A percentile compares a stretch with the other conserved stretches of the same genome.
These are phyloP conservation scores for Aspergillus sp. DNA, from an alignment of 2,329 filamentous ascomycete species.

Conservation along the genomic window DNA sequence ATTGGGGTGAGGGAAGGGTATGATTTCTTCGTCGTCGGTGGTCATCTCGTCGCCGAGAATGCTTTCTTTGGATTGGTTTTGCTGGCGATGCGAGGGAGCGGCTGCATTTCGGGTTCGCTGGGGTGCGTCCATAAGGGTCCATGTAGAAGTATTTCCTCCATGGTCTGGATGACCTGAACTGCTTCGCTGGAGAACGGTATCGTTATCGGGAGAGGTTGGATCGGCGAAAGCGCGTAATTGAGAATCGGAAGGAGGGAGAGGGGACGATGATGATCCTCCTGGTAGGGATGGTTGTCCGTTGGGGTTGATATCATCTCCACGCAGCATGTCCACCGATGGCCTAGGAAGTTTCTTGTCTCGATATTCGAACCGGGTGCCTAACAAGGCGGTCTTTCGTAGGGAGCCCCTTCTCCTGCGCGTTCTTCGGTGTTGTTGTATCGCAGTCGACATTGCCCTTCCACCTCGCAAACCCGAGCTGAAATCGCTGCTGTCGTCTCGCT, in stretches of 20 bases:
- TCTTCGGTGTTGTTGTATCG: slow-evolving; percentile 51
- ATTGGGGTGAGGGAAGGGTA: slow-evolving; percentile 62
- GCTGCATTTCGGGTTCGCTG: slow-evolving; percentile 28
- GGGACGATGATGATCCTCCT: not conserved
- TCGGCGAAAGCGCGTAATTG: slow-evolving; percentile 17
- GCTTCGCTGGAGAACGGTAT: slow-evolving; percentile 15
- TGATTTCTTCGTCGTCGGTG: slow-evolving; percentile 79
- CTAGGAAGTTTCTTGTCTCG: slow-evolving; percentile 34
- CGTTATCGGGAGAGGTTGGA: slow-evolving; percentile 15
- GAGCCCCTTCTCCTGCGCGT: slow-evolving; percentile 78
- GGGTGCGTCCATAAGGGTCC: slow-evolving; percentile 21
- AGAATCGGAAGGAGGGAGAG: slow-evolving; percentile 4
- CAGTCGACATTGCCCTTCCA: slow-evolving; percentile 53
- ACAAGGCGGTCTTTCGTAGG: slow-evolving; percentile 79
- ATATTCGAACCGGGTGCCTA: slow-evolving; percentile 58
- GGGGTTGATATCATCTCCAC: slow-evolving; percentile 17
- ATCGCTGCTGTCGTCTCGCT: slow-evolving; percentile 30
- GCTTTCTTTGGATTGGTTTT: slow-evolving; percentile 54
- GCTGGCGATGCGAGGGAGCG: slow-evolving; percentile 30
- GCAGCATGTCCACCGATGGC: slow-evolving; percentile 17
- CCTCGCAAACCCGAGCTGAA: slow-evolving; percentile 39
- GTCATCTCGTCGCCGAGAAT: slow-evolving; percentile 68
- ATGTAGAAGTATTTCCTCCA: slow-evolving; percentile 13
- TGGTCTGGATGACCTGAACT: slow-evolving; percentile 17
- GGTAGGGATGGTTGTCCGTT: slow-evolving; percentile 14